Conservation (phyloP, 805 yeast genomes). For the Metschnikowia proteae region DNA sequence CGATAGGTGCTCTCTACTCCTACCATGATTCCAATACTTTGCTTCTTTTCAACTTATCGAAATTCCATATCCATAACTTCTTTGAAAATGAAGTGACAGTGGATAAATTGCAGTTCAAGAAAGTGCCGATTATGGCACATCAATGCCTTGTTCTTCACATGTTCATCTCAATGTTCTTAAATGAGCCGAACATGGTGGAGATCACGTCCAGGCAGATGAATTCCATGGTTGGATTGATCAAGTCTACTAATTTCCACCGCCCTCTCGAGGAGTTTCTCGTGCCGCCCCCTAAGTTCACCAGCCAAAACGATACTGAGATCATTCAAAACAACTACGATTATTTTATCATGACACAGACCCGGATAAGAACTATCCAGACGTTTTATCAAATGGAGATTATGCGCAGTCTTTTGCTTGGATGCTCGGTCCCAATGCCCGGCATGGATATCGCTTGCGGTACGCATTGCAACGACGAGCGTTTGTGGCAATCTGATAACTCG, state of each 20-base stretch:
- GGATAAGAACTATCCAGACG: slow-evolving; percentile 51
- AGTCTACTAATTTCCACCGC: slow-evolving; percentile 48
- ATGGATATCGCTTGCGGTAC: slow-evolving; percentile 54
- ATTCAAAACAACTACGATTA: slow-evolving; percentile 46
- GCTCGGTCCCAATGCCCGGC: slow-evolving; percentile 40
- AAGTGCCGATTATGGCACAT: slow-evolving; percentile 53
- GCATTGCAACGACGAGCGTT: slow-evolving; percentile 54
- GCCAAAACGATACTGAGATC: slow-evolving; percentile 21
- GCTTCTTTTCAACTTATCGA: slow-evolving; percentile 62
- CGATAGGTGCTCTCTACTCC: slow-evolving; percentile 84
- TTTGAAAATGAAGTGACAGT: slow-evolving; percentile 51
- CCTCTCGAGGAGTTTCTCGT: slow-evolving; percentile 38
- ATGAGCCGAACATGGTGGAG: slow-evolving; percentile 49
- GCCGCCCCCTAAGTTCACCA: slow-evolving; percentile 22
- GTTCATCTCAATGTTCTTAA: slow-evolving; percentile 53
- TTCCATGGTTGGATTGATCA: slow-evolving; percentile 51
- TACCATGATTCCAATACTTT: slow-evolving; percentile 77
- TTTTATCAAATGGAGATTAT: slow-evolving; percentile 49
- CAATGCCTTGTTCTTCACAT: slow-evolving; percentile 55
- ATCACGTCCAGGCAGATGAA: slow-evolving; percentile 50
- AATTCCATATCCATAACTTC: slow-evolving; percentile 61
- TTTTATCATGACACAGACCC: slow-evolving; percentile 51
- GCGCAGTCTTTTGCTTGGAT: slow-evolving; percentile 44
- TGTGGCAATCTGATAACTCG: slow-evolving; percentile 54
- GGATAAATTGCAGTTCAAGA: slow-evolving; percentile 47